These are phyloP conservation scores for Erodium maritimum DNA, from an alignment of 345 rosid genomes.

Conservation along the genomic window DNA sequence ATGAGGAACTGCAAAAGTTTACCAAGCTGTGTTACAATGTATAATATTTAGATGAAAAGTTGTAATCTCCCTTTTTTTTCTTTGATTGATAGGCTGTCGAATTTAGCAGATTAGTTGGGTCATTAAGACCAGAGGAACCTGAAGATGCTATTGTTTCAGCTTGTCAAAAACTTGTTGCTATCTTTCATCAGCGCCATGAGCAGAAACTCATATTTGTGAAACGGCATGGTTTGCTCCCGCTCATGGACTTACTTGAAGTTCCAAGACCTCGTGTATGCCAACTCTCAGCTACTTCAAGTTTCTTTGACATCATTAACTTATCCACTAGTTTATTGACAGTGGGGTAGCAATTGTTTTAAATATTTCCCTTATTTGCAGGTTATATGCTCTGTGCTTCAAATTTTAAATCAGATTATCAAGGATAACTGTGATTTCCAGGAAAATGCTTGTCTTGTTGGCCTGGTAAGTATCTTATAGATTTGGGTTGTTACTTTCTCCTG, in stretches of 20 bases:
- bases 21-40: neutral
- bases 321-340: neutral
- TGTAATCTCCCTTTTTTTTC: constrained; percentile 9
- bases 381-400: constrained; percentile 77
- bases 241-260: constrained; percentile 78
- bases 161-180: constrained; percentile 62
- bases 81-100: constrained; percentile 70
- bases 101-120: constrained; percentile 72
- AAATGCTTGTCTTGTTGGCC: constrained; percentile 97
- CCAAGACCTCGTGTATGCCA: constrained; percentile 68
- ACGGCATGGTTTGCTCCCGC: constrained; percentile 88
- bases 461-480: constrained; percentile 32
- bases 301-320: neutral
- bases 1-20: neutral
- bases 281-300: neutral
- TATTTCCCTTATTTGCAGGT: constrained; percentile 42
- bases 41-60: neutral
- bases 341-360: neutral
- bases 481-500: constrained; percentile 7
- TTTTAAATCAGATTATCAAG: constrained; percentile 68
- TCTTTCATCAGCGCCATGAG: constrained; percentile 84
- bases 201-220: constrained; percentile 76
- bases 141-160: constrained; percentile 87
- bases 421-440: constrained; percentile 84
- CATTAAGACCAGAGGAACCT: constrained; percentile 66